Evolutionary conservation across 2,329 filamentous ascomycete genomes (phyloP), one percentile per base, ranked within the genome.

Genomic region (Aspergillus luchuensis): DNA sequence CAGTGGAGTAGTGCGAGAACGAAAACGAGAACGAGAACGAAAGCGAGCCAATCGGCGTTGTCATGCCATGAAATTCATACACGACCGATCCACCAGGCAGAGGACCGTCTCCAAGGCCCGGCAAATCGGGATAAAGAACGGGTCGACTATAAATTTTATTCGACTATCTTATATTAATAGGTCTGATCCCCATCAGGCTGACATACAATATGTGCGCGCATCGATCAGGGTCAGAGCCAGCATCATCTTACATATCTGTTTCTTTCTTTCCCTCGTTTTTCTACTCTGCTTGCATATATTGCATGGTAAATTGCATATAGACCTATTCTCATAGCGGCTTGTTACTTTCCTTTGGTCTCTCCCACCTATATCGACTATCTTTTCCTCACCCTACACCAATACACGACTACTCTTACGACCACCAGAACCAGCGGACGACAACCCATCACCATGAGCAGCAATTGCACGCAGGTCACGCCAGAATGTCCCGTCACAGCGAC

Each of bases 401-500:
- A 43, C 54, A 57, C 61, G 33, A 55, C 23, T 39, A 52, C 33
- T n/a, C 10, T 10, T 6, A 17, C 41, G 19, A 17, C 38, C 50
- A 36, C n/a, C 19, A 28, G 54, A 43, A 54, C 39, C 15, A 61
- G 25, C 15, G 11, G 4, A 15, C 30, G 10, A 10, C 30, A 5
- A 53, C 30, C 17, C 11, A 55, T 52, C 39, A 69, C 66, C 59
- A 61, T 68, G 41, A 66, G 68, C 53, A 68, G 53, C 10, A 66
- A 70, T 13, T 80, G 78, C 59, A 67, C 65, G 1, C 63, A 78
- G n/a, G 74, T 76, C 51, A 72, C 70, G 36, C 68, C 69, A 3
- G 8, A 58, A 19, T 84, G 82, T 60, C 75, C 80, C 0, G 75
- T 84, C 17, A 71, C 79, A 56, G 75, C 73, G 1, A 83, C 81